A percentile compares a stretch with the other conserved stretches of the same genome.
Conservation (phyloP, 371 early-diverging fungal genomes). For the Rozella allomycis region DNA sequence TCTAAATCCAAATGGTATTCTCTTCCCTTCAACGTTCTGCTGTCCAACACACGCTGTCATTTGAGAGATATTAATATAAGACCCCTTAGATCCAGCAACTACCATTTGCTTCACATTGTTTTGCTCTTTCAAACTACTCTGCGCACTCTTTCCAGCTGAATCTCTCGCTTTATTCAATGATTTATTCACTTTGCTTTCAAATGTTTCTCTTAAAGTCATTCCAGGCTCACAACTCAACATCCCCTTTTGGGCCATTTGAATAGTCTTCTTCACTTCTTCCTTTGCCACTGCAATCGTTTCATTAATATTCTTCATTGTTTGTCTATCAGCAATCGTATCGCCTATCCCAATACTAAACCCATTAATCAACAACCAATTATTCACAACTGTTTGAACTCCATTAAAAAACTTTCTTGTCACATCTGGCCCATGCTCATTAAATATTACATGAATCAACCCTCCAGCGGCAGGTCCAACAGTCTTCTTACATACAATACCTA, state of each 20-base stretch:
- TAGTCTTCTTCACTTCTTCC: slow-evolving; percentile 60
- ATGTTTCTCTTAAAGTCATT: slow-evolving; percentile 90
- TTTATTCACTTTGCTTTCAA: slow-evolving; percentile 82
- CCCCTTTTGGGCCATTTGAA: slow-evolving; percentile 63
- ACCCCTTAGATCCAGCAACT: slow-evolving; percentile 95
- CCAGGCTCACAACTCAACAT: slow-evolving; percentile 82
- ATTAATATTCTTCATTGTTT: slow-evolving; percentile 66
- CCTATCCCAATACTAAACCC: slow-evolving; percentile 98
- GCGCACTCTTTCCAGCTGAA: slow-evolving; percentile 77
- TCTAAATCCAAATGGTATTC: slow-evolving; percentile 95
- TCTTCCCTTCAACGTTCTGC: slow-evolving; percentile 97
- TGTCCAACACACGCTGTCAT: slow-evolving; percentile 99
- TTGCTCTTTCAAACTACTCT: slow-evolving; percentile 60
- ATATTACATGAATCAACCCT: slow-evolving; percentile 87
- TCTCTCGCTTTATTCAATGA: slow-evolving; percentile 87
- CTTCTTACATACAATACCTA: slow-evolving; percentile 93
- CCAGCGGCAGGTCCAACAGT: slow-evolving; percentile 84
- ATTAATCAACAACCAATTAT: slow-evolving; percentile 79
- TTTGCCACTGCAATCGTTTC: slow-evolving; percentile 67
- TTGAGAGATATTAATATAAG: slow-evolving; percentile 95
- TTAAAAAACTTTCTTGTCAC: slow-evolving; percentile 82
- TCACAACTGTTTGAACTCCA: slow-evolving; percentile 83
- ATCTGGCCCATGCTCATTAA: slow-evolving; percentile 85
- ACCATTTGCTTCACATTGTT: slow-evolving; percentile 99
- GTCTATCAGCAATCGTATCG: slow-evolving; percentile 86